phyloP scores from a whole-genome alignment of 1,139 yeast genomes.

The Casaregolazyma lundiana region DNA sequence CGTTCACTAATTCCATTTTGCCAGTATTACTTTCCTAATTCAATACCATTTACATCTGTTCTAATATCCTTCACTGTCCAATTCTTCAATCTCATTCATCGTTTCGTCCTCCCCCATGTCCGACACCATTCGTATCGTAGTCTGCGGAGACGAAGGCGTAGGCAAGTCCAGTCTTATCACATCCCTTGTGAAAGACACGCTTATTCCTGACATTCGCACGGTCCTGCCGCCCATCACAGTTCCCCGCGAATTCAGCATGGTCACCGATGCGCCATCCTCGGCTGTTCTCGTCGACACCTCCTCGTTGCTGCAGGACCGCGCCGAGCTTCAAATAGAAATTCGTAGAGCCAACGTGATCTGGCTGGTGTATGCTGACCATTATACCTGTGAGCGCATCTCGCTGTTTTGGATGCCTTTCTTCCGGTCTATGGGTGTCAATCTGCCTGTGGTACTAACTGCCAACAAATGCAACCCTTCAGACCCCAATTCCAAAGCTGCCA shows the following conservation, averaged over 20 bases:
- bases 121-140: slow-evolving; percentile 61
- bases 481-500: slow-evolving; percentile 32
- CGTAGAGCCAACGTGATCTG: slow-evolving; percentile 87
- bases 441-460: slow-evolving; percentile 85
- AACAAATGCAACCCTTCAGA: slow-evolving; percentile 61
- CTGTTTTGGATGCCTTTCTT: slow-evolving; percentile 93
- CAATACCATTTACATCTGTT: no score
- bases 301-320: slow-evolving; percentile 51
- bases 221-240: slow-evolving; percentile 81
- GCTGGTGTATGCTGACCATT: slow-evolving; percentile 89
- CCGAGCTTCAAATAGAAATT: slow-evolving; percentile 62
- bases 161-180: slow-evolving; percentile 56
- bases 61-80: no score
- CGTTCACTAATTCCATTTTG: no score
- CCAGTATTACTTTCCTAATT: no score
- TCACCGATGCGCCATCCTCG: slow-evolving; percentile 52
- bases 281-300: slow-evolving; percentile 78
- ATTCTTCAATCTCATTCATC: background rate
- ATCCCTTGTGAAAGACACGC: slow-evolving; percentile 73
- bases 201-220: slow-evolving; percentile 67
- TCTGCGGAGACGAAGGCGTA: slow-evolving; percentile 87
- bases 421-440: slow-evolving; percentile 84
- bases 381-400: slow-evolving; percentile 86
- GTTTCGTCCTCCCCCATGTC: slow-evolving; percentile 1
- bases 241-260: slow-evolving; percentile 57